Evolutionary conservation across 1,284 basidiomycete species (phyloP), one percentile per base, ranked within the genome.

Genomic region (Albatrellus sp.): DNA sequence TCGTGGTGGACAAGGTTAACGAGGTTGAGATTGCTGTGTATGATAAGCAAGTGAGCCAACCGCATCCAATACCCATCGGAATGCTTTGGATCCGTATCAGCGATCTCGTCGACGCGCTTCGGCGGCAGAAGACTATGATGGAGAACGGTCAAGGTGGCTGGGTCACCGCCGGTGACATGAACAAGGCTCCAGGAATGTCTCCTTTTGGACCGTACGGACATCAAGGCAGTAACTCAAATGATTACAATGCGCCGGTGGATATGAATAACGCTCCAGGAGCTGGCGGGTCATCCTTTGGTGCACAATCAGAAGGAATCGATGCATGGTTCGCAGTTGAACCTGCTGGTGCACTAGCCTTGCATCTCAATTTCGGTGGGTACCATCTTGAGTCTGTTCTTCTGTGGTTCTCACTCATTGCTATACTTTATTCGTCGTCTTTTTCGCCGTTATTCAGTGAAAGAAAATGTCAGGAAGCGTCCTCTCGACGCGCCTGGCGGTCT

Each of bases 241-340:
- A 55, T 36, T 53, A 53, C 40, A 43, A 44, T n/a, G 38, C 51
- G 40, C 68, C 72, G 48, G 67, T 63, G 5, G 62, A 62, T 40
- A 60, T 50, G 7, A 42, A 53, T n/a, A 49, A 53, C 5, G 54
- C 54, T 9, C 47, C 60, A 8, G 54, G 56, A 17, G 62, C 60
- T 37, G 46, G 61, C 54, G 48, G 60, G 56, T 32, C 55, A 59
- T 41, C 57, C 40, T 61, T 50, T 40, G 61, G 49, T 37, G 60
- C 49, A 30, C 60, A 67, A 37, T 57, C 67, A 1, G 89, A 97
- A 54, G 93, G 93, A 13, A 83, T 98, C 38, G 91, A 97, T 52
- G 90, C 89, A 0, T 98, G 92, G 93, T 98, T 98, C 59, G 81
- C 90, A 5, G 89, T 98, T 19, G 96, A 98, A 61, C 96, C 96